Conservation (phyloP, 176 grass and related monocot genomes). For the Phoenix dactylifera region DNA sequence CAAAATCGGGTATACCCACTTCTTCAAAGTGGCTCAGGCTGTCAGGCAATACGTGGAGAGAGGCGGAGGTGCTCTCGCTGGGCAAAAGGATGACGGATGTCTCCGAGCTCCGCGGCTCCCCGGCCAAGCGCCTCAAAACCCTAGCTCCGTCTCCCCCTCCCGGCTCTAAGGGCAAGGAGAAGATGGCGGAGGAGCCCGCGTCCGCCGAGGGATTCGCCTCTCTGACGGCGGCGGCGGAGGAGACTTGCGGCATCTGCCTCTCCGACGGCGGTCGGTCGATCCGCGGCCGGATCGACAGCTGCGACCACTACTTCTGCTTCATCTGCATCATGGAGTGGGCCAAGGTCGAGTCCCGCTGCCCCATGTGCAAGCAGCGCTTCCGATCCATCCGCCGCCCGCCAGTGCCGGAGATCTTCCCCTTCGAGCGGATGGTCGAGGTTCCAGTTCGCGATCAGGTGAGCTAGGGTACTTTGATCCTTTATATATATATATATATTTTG, state of each 20-base stretch:
- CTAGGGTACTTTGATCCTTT: too few species aligned
- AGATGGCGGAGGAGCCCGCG: slow-evolving; percentile 16
- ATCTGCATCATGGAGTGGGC: slow-evolving; percentile 93
- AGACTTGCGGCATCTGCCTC: slow-evolving; percentile 70
- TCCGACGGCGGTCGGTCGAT: slow-evolving; percentile 25
- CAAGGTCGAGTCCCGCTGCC: slow-evolving; percentile 80
- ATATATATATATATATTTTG: too few species aligned
- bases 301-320: slow-evolving; percentile 81
- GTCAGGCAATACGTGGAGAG: too few species aligned
- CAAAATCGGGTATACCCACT: too few species aligned
- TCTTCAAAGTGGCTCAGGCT: too few species aligned
- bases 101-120: background rate
- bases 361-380: slow-evolving; percentile 72
- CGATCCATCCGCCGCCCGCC: slow-evolving; percentile 46
- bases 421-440: slow-evolving; percentile 42
- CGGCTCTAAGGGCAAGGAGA: slow-evolving; percentile 16
- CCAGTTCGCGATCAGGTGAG: slow-evolving; percentile 62
- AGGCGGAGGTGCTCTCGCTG: too few species aligned
- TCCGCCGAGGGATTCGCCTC: background rate
- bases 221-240: background rate
- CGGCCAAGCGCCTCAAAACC: slow-evolving; percentile 16
- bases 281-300: slow-evolving; percentile 62
- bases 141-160: background rate
- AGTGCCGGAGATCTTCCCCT: slow-evolving; percentile 35
- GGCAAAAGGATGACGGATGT: background rate